These are phyloP conservation scores for Sarocladium strictum DNA, from an alignment of 2,329 filamentous ascomycete species.

Conservation along the genomic window DNA sequence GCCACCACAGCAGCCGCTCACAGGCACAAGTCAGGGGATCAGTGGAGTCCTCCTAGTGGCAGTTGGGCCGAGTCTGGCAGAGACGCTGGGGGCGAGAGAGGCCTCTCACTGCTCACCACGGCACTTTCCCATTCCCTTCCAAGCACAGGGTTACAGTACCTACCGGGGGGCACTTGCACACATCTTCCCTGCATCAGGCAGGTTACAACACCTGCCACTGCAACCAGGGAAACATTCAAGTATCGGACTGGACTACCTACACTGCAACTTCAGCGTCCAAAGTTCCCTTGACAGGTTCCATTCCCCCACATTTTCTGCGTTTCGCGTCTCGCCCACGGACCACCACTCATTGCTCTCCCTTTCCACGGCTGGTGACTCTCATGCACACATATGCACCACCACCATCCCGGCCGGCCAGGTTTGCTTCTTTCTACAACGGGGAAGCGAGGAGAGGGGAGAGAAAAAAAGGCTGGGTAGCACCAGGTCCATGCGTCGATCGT, in stretches of 20 bases:
- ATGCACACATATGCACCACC: neutral
- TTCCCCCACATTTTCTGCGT: neutral
- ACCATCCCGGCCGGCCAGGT: neutral
- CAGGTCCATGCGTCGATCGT: conserved; percentile 4
- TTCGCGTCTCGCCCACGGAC: conserved; percentile 8
- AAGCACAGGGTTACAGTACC: neutral
- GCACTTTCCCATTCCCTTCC: no score
- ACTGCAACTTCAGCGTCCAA: neutral
- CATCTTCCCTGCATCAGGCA: neutral
- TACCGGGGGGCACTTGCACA: neutral
- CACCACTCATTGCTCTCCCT: neutral
- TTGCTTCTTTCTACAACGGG: neutral
- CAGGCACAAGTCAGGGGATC: neutral
- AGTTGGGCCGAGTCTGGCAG: no score
- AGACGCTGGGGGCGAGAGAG: no score
- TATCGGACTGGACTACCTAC: neutral
- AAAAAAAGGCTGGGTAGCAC: no score
- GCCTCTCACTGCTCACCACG: no score
- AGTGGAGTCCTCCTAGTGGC: no score
- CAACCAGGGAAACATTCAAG: no score
- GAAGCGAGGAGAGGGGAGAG: neutral
- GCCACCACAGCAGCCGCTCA: neutral
- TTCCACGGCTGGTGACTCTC: neutral
- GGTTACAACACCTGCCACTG: no score
- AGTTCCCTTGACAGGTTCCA: neutral